Evolutionary conservation across 2,329 filamentous ascomycete genomes (phyloP).

Genomic region (Furcasterigmium furcatum): DNA sequence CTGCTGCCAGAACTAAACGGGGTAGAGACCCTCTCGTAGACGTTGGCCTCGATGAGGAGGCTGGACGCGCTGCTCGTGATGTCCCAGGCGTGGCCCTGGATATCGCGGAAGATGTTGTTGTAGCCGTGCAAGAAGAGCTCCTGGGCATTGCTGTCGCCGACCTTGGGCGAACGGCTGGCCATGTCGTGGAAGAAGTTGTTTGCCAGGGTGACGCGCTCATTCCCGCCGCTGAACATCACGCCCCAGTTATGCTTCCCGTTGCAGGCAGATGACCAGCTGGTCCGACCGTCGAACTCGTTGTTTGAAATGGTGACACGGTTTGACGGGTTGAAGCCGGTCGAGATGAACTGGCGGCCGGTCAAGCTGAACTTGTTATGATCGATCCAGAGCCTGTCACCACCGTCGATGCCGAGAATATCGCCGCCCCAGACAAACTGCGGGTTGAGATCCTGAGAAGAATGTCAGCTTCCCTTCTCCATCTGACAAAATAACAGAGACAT

Average conservation of each 20-base stretch:
- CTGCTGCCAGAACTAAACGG: no score
- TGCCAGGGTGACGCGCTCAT: conserved; percentile 55
- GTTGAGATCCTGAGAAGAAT: no score
- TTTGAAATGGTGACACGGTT: conserved; percentile 59
- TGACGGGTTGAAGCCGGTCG: conserved; percentile 49
- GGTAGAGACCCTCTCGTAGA: conserved; percentile 57
- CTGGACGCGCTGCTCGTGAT: conserved; percentile 34
- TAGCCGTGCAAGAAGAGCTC: conserved; percentile 55
- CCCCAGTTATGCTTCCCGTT: conserved; percentile 59
- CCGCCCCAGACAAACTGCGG: conserved; percentile 58
- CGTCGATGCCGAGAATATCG: conserved; percentile 52
- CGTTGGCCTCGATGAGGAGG: conserved; percentile 51
- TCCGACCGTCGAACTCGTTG: conserved; percentile 53
- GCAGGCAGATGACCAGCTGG: conserved; percentile 45
- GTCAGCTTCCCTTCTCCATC: background rate
- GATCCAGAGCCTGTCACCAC: conserved; percentile 41
- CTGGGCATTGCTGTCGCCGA: conserved; percentile 52
- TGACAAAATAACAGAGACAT: background rate
- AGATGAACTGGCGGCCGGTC: conserved; percentile 58
- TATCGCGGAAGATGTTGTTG: conserved; percentile 60
- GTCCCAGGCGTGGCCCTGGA: conserved; percentile 56
- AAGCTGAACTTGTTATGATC: conserved; percentile 54
- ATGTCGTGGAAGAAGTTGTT: conserved; percentile 59
- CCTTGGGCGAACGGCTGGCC: conserved; percentile 54
- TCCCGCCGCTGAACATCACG: conserved; percentile 53